A percentile compares a stretch with the other conserved stretches of the same genome.
phyloP scores from a whole-genome alignment of 306 rosid species.

The Dryas octopetala region DNA sequence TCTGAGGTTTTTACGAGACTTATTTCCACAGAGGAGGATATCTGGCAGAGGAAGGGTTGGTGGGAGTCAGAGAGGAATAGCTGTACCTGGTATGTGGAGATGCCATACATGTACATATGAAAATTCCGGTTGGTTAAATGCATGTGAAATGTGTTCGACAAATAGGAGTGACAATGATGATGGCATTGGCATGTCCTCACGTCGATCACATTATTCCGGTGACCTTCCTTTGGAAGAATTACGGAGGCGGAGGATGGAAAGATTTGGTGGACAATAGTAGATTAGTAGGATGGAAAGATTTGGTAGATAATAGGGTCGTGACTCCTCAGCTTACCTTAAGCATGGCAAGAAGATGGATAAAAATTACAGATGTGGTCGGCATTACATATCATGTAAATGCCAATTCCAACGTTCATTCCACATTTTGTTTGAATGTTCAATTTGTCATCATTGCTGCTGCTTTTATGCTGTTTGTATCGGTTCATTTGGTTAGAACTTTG shows the following conservation, averaged over 20 bases:
- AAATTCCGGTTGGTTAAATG: slow-evolving; percentile 46
- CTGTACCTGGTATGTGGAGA: slow-evolving; percentile 54
- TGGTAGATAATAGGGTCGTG: slow-evolving; percentile 30
- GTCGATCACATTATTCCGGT: slow-evolving; percentile 11
- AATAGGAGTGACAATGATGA: slow-evolving; percentile 30
- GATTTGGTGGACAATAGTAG: slow-evolving; percentile 42
- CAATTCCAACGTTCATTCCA: background rate
- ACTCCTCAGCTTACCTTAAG: background rate
- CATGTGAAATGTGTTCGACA: slow-evolving; percentile 80
- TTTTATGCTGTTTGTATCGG: background rate
- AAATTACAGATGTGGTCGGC: background rate
- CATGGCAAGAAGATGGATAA: background rate
- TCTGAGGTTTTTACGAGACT: slow-evolving; percentile 23
- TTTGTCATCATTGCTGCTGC: background rate
- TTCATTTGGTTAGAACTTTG: background rate
- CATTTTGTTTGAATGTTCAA: slow-evolving; percentile 1
- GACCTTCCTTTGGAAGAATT: slow-evolving; percentile 55
- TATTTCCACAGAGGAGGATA: slow-evolving; percentile 41
- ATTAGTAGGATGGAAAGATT: slow-evolving; percentile 58
- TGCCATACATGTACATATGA: slow-evolving; percentile 72
- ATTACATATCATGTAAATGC: background rate
- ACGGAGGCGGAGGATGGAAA: slow-evolving; percentile 62
- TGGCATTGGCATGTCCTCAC: slow-evolving; percentile 27
- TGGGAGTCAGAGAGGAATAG: slow-evolving; percentile 28
- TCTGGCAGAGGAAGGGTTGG: slow-evolving; percentile 67